Evolutionary conservation across 768 basidiomycete genomes (phyloP).

Genomic region (Boletus rubescentipes): DNA sequence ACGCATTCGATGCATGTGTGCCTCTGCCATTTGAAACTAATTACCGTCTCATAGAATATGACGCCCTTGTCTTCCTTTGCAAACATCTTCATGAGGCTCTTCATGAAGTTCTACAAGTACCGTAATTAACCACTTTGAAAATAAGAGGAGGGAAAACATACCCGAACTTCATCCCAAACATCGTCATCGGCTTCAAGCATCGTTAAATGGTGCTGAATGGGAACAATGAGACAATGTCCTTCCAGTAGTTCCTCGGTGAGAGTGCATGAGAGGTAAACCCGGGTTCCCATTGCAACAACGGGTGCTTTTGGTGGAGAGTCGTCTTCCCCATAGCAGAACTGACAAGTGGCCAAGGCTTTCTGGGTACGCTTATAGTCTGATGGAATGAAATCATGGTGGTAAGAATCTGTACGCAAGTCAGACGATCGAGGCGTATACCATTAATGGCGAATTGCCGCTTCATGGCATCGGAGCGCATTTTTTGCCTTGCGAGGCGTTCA

Average conservation of each 20-base stretch:
- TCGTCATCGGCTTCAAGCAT: slow-evolving; percentile 96
- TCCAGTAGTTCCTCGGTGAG: slow-evolving; percentile 82
- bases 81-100: slow-evolving; percentile 95
- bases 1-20: slow-evolving; percentile 95
- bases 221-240: slow-evolving; percentile 94
- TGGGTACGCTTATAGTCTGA: slow-evolving; percentile 94
- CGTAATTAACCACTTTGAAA: neutral
- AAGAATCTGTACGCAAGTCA: neutral
- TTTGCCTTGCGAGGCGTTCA: slow-evolving; percentile 86
- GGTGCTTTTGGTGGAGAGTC: slow-evolving; percentile 87
- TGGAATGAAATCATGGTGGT: neutral
- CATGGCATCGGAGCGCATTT: slow-evolving; percentile 96
- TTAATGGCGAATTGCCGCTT: slow-evolving; percentile 96
- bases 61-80: slow-evolving; percentile 92
- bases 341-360: slow-evolving; percentile 81
- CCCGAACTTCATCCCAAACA: slow-evolving; percentile 95
- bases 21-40: slow-evolving; percentile 80
- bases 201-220: slow-evolving; percentile 89
- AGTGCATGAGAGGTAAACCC: slow-evolving; percentile 90
- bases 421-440: slow-evolving; percentile 47
- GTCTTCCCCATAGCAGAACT: slow-evolving; percentile 91
- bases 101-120: slow-evolving; percentile 65
- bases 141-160: slow-evolving; percentile 37
- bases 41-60: slow-evolving; percentile 92
- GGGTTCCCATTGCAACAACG: slow-evolving; percentile 86